phyloP scores from a whole-genome alignment of 2,329 filamentous ascomycete genomes.

The Arachnomyces sp. region DNA sequence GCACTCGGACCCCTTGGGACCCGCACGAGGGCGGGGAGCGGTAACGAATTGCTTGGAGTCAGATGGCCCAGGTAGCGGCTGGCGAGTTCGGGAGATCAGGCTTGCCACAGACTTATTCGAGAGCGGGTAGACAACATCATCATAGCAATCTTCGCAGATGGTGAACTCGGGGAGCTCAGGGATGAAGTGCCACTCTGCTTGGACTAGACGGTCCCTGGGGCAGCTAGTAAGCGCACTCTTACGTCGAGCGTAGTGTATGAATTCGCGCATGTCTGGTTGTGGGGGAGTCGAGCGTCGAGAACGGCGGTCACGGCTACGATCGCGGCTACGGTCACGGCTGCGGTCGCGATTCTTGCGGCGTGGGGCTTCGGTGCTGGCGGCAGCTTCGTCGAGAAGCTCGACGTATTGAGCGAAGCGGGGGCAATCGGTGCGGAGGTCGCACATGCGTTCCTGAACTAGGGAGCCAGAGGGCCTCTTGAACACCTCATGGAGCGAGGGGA shows the following conservation, averaged over 20 bases:
- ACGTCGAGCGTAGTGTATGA: slow-evolving; percentile 57
- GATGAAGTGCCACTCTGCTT: slow-evolving; percentile 71
- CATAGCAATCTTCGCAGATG: slow-evolving; percentile 80
- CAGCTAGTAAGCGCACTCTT: slow-evolving; percentile 56
- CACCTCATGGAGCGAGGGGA: slow-evolving; percentile 61
- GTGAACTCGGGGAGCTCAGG: slow-evolving; percentile 67
- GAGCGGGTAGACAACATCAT: slow-evolving; percentile 66
- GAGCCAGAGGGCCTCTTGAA: slow-evolving; percentile 43
- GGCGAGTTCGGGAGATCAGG: slow-evolving; percentile 56
- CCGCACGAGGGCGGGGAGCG: too few relatives aligned
- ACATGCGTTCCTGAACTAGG: slow-evolving; percentile 47
- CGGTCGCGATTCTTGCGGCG: slow-evolving; percentile 2
- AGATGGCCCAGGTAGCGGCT: slow-evolving; percentile 44
- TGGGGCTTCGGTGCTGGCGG: slow-evolving; percentile 30
- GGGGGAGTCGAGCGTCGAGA: slow-evolving; percentile 15
- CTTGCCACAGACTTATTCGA: slow-evolving; percentile 51
- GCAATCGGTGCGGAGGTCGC: slow-evolving; percentile 59
- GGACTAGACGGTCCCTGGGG: slow-evolving; percentile 52
- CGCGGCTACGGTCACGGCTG: slow-evolving; percentile 17
- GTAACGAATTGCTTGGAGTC: too few relatives aligned
- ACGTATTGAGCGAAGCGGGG: slow-evolving; percentile 50
- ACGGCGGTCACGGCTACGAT: slow-evolving; percentile 19
- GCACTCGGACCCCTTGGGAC: slow-evolving; percentile 24
- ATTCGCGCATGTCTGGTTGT: slow-evolving; percentile 47
- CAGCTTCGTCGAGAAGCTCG: slow-evolving; percentile 47